Evolutionary conservation across 2,329 filamentous ascomycete genomes (phyloP), one percentile per base, ranked within the genome.

Genomic region (Lasiodiplodia hormozganensis): DNA sequence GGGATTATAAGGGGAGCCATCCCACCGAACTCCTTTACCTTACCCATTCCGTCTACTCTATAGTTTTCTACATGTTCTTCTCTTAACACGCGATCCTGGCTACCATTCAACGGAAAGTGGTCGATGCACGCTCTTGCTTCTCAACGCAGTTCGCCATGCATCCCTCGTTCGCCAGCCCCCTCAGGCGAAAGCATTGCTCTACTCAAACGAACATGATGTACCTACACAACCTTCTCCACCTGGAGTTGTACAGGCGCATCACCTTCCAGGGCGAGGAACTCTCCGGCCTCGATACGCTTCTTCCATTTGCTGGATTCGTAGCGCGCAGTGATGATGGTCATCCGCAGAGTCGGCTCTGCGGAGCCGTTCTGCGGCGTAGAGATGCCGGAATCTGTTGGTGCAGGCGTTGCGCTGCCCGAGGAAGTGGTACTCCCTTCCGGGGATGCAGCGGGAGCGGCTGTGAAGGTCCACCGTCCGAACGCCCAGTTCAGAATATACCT

Each of bases 401-500:
- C 52, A 47, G 67, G 67, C 28, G 74, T 76, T 11, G 72, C 71
- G 21, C 66, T 72, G 16, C 69, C 73, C 14, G 75, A 75, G 34
- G 70, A 68, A 51, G 71, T 18, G 23, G 74, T 73, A 18, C 72
- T 75, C 12, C 71, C 72, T 1, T 71, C 67, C 6, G 70, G 65
- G 1, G 75, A 76, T 2, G 71, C 70, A 4, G 74, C 72, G 1
- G 78, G 73, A 4, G 89, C 82, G 6, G 87, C 85, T 1, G 94
- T 96, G 76, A 95, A 97, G 0, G 89, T 97, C 95, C 96, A 99
- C 36, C 96, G 87, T 0, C 94, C 94, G 81, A 99, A 99, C 0
- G 96, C 96, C 96, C 96, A 99, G 79, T 99, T 99, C 69, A 99
- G 86, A 54, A 99, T 97, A 77, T 96, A 97, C 67, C 92, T 85